Conservation (phyloP, 106 monocot genomes). For the Triglochin maritima region DNA sequence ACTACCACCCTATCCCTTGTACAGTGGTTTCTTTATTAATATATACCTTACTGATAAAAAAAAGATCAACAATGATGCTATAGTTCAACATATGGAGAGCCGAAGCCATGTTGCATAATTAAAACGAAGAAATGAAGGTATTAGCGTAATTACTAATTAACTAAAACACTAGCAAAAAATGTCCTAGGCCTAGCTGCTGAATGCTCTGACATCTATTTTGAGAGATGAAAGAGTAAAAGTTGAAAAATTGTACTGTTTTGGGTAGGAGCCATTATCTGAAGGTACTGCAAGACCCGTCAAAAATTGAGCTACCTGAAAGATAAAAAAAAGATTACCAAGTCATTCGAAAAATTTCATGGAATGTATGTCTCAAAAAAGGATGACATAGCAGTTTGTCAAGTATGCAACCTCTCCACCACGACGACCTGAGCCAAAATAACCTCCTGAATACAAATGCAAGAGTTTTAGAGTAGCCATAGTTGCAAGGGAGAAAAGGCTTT, state of each 20-base stretch:
- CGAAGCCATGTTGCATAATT: too few relatives aligned
- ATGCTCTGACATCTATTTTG: not conserved
- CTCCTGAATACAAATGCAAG: constrained; percentile 37
- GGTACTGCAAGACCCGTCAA: constrained; percentile 75
- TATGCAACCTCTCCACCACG: constrained; percentile 75
- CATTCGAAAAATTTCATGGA: not conserved
- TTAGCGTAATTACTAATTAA: too few relatives aligned
- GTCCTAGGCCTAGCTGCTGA: too few relatives aligned
- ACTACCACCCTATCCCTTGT: too few relatives aligned
- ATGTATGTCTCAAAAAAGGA: constrained; percentile 3
- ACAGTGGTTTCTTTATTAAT: too few relatives aligned
- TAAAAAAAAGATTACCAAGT: not conserved
- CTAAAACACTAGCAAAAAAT: too few relatives aligned
- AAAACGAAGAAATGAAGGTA: too few relatives aligned
- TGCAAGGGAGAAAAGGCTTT: not conserved
- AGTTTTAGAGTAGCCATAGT: not conserved
- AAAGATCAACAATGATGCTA: too few relatives aligned
- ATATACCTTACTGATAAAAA: too few relatives aligned
- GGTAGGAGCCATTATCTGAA: constrained; percentile 38
- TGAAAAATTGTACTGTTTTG: constrained; percentile 42
- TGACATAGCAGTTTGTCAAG: not conserved
- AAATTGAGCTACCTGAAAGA: constrained; percentile 91
- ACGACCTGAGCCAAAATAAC: constrained; percentile 96
- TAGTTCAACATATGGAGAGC: too few relatives aligned
- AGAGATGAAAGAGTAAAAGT: not conserved